Base-by-base conservation (phyloP, 108 stramenopile genomes). In the Cafeteria roenbergensis region DNA sequence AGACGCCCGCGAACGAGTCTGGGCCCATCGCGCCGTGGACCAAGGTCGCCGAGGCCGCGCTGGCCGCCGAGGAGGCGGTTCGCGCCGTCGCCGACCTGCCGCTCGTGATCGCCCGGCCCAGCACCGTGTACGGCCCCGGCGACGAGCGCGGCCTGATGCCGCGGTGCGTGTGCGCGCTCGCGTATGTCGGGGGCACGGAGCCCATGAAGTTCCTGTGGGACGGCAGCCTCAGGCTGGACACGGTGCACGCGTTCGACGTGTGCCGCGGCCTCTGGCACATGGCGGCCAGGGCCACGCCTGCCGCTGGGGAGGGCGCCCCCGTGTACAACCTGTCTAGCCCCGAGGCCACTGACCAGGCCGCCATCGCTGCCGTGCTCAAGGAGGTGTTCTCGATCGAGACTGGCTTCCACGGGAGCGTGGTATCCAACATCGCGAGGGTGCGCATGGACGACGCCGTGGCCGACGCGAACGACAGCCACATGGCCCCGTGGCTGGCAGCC, bases 241-340 rank as follows among this genome's bases (percentile, higher is more conserved):
- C 57, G 33, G 57, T 57, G 57, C 57, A 57, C 33, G 57, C 17
- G 12, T 33, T 57, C 14, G 57, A 57, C 33, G 12, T 57, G 33
- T 57, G 57, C 33, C 6, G 57, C 12, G 57, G 12, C 12, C 30
- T 57, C 12, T 31, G 30, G 30, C 57, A 57, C 57, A 6, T 57
- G 30, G 33, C 57, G 12, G 57, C 42, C 12, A n/a, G n/a, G n/a
- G n/a, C n/a, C n/a, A n/a, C n/a, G n/a, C n/a, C n/a, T n/a, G n/a
- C n/a, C n/a, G 42, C 42, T 6, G 42, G 42, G 12, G 17, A 48
- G 42, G 42, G 12, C 12, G 42, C 12, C 42, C 42, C 42, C 42
- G 42, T 48, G 42, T 48, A 48, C 42, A 48, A 48, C 42, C 12
- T 48, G 42, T 6, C 17, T 6, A 17, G 17, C 42, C 42, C 42